Conservation (phyloP, 139 green algal species). For the Coccomyxa sp. region DNA sequence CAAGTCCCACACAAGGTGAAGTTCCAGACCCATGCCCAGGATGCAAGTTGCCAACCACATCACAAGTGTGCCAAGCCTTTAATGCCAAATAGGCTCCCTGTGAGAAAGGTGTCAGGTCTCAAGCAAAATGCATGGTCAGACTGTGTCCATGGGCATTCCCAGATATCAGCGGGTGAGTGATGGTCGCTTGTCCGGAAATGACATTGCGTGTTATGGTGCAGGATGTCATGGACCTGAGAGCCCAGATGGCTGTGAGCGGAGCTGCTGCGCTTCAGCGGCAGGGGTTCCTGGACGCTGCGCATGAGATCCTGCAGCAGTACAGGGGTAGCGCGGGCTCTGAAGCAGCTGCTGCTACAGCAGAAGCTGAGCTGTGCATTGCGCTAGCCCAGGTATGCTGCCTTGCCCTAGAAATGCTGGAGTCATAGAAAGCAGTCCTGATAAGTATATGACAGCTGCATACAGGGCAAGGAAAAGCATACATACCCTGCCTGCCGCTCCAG, state of each 20-base stretch:
- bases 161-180: neutral
- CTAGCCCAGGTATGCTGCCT: slow-evolving; percentile 6
- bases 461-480: too few relatives aligned
- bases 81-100: neutral
- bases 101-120: neutral
- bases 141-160: neutral
- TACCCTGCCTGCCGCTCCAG: too few relatives aligned
- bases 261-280: slow-evolving; percentile 1
- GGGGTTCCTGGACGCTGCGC: slow-evolving; percentile 19
- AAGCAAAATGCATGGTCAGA: neutral
- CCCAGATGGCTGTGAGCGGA: neutral
- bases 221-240: neutral
- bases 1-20: neutral
- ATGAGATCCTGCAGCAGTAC: slow-evolving; percentile 13
- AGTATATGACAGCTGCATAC: too few relatives aligned
- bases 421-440: too few relatives aligned
- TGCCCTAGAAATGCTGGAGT: too few relatives aligned
- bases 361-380: slow-evolving; percentile 4
- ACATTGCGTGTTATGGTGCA: neutral
- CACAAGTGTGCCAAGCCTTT: neutral
- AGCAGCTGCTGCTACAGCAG: neutral
- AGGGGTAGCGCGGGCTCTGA: neutral
- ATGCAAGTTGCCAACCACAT: too few relatives aligned
- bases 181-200: neutral
- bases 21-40: too few relatives aligned